Conservation (phyloP, 1,284 basidiomycete genomes). For the Microbotryomycetes sp. region DNA sequence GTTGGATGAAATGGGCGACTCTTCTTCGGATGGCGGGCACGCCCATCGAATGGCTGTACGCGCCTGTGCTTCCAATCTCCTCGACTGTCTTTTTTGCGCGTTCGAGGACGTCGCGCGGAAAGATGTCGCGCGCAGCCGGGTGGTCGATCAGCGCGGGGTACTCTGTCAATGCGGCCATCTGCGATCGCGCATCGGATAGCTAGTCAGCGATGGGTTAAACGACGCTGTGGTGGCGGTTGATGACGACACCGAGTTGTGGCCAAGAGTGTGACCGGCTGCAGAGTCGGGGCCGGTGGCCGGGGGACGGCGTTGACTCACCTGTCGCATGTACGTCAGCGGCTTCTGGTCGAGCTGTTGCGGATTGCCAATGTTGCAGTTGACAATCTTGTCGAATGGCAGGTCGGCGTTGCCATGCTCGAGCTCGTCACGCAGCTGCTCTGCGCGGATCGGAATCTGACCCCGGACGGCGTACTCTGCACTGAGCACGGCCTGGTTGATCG, state of each 20-base stretch:
- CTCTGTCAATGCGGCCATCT: constrained; percentile 86
- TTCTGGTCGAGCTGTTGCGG: constrained; percentile 94
- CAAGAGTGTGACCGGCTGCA: no score
- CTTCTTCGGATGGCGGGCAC: constrained; percentile 78
- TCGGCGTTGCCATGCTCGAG: constrained; percentile 52
- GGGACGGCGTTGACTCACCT: no score
- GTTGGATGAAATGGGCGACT: constrained; percentile 82
- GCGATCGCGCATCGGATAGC: no score
- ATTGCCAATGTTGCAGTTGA: constrained; percentile 96
- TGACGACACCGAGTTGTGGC: no score
- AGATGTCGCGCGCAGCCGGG: constrained; percentile 58
- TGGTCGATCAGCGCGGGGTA: constrained; percentile 78
- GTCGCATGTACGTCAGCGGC: constrained; percentile 85
- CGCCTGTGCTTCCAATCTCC: constrained; percentile 91
- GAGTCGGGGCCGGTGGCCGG: no score
- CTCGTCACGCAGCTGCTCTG: constrained; percentile 68
- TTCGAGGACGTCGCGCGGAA: constrained; percentile 77
- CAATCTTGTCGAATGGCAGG: constrained; percentile 81
- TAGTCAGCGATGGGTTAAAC: no score
- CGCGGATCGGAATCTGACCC: constrained; percentile 81
- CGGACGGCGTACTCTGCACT: constrained; percentile 95
- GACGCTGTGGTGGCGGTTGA: no score
- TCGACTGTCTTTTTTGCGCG: constrained; percentile 69
- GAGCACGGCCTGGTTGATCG: constrained; percentile 68
- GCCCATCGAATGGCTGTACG: constrained; percentile 94